Base-by-base conservation (phyloP, 2,329 filamentous ascomycete species). In the Colletotrichum sublineola region DNA sequence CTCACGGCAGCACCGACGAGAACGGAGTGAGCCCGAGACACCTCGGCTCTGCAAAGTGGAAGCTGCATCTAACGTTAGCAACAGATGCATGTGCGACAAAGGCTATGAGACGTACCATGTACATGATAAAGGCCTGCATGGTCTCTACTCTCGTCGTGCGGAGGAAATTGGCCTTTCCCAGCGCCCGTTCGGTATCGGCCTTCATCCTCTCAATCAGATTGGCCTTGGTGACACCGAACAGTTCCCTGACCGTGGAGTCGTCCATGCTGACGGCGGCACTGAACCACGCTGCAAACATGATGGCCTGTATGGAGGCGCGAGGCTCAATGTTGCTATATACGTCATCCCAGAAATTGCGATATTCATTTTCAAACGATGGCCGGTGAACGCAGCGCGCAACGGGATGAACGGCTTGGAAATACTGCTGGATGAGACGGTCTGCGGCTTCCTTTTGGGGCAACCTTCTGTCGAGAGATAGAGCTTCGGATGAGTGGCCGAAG, bases 101-200 rank as follows among this genome's bases (percentile, higher is more conserved):
- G 33, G 20, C 40, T 18, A 40, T n/a, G 20, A 9, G 24, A 83
- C 87, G 81, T 80, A 93, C 90, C 81, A 94, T 84, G 75, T 94
- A 95, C 85, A 94, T 92, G 46, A 94, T 89, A 76, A 94, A 92
- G 1, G 91, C 92, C 78, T 95, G 93, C 76, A 95, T 84, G 0
- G 91, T 93, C 79, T 94, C 91, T n/a, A 94, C 82, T 75, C 90
- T 76, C 6, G 89, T 93, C 0, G 92, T 94, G 46, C 91, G 85
- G 46, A 95, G 80, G 70, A 94, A 93, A 77, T 93, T 91, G 5
- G 93, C 92, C 77, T 90, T 90, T 50, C 87, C 87, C 44, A 95
- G 82, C 3, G 92, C 89, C 36, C 87, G 86, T 81, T 95, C 93
- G 8, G 91, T 89, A 1, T 88, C 92, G 60, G 90, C 82, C 76